These are phyloP conservation scores for Imleria badia DNA, from an alignment of 768 basidiomycete genomes.

Conservation along the genomic window DNA sequence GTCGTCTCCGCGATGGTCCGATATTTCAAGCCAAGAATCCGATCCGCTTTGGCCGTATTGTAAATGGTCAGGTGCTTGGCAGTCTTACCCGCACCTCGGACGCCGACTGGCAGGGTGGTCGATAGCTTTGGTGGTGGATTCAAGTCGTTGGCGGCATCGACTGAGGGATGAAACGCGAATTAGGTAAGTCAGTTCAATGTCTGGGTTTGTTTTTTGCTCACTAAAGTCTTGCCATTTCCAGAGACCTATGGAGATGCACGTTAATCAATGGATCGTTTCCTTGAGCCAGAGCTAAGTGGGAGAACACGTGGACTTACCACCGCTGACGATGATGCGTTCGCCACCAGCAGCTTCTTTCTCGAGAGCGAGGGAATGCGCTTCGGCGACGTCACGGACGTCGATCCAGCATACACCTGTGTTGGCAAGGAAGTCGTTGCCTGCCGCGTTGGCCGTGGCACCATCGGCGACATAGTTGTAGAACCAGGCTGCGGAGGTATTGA, in stretches of 20 bases:
- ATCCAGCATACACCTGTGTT: slow-evolving; percentile 36
- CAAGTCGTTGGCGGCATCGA: slow-evolving; percentile 39
- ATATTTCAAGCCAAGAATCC: slow-evolving; percentile 44
- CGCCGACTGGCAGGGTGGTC: slow-evolving; percentile 33
- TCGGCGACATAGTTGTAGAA: slow-evolving; percentile 37
- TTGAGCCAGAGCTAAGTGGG: too few relatives aligned
- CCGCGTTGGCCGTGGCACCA: slow-evolving; percentile 15
- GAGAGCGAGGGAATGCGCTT: slow-evolving; percentile 53
- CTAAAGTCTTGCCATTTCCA: slow-evolving; percentile 35
- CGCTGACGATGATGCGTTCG: slow-evolving; percentile 54
- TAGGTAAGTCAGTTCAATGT: not conserved
- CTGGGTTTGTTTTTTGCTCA: slow-evolving; percentile 5
- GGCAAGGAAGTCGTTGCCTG: slow-evolving; percentile 26
- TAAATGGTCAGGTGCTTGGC: slow-evolving; percentile 29
- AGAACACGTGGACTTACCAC: slow-evolving; percentile 19
- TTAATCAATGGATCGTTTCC: too few relatives aligned
- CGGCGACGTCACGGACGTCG: slow-evolving; percentile 56
- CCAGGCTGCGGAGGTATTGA: slow-evolving; percentile 40
- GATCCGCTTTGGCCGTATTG: slow-evolving; percentile 37
- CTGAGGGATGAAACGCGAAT: slow-evolving; percentile 15
- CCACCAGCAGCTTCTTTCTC: slow-evolving; percentile 51
- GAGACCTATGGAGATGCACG: slow-evolving; percentile 7
- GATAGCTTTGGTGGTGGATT: slow-evolving; percentile 31
- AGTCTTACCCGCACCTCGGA: slow-evolving; percentile 32
- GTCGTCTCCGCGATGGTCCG: slow-evolving; percentile 40